Conservation (phyloP, 129 eudicot genomes). For the Artemisia argyi region DNA sequence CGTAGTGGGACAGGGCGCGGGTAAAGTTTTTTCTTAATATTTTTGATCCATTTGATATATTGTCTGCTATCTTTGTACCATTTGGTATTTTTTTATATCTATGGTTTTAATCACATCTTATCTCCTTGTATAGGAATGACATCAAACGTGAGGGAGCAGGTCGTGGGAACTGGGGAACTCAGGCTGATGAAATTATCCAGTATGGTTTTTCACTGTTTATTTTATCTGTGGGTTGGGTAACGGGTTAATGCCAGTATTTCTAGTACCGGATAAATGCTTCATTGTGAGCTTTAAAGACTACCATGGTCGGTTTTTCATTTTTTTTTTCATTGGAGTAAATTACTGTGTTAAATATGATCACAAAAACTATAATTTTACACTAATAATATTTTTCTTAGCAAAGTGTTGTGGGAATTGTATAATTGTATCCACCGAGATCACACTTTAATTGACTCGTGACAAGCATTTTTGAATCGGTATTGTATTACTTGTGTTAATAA, state of each 20-base stretch:
- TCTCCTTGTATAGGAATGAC: slow-evolving; percentile 49
- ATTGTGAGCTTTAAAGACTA: too few relatives aligned
- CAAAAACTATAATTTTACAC: not conserved
- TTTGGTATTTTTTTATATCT: not conserved
- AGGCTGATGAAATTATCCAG: slow-evolving; percentile 65
- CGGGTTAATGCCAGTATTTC: not conserved
- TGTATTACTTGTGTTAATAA: not conserved
- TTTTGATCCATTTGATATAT: not conserved
- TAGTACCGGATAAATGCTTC: too few relatives aligned
- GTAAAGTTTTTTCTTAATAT: slow-evolving; percentile 29
- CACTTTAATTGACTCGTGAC: too few relatives aligned
- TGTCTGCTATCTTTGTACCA: not conserved
- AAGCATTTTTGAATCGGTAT: too few relatives aligned
- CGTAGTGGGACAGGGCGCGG: slow-evolving; percentile 93
- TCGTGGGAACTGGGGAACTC: slow-evolving; percentile 94
- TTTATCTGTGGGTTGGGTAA: not conserved
- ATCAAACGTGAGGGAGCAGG: slow-evolving; percentile 87
- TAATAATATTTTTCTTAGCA: not conserved
- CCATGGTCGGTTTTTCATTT: too few relatives aligned
- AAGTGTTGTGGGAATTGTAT: not conserved
- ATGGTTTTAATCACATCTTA: not conserved
- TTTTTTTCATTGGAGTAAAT: too few relatives aligned
- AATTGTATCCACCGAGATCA: too few relatives aligned
- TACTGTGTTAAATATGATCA: not conserved
- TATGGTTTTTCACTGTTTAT: slow-evolving; percentile 14